Conservation (phyloP, 2,329 filamentous ascomycete genomes). For the Aspergillus sergii region DNA sequence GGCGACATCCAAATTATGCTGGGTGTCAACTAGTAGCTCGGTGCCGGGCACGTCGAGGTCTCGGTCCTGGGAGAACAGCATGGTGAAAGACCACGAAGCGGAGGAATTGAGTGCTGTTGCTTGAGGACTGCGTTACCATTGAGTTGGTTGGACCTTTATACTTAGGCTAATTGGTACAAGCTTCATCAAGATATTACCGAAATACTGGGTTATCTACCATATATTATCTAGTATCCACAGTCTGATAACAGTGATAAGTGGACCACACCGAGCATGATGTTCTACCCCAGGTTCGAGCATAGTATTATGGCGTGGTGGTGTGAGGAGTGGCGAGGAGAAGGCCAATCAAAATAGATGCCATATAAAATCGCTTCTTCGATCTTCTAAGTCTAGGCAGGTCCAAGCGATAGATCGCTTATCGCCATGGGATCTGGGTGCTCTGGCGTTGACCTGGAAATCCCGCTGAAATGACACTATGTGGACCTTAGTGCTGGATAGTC, state of each 20-base stretch:
- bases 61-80: constrained; percentile 1
- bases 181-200: background rate
- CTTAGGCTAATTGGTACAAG: background rate
- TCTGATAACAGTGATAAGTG: background rate
- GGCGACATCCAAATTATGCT: background rate
- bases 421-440: background rate
- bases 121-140: background rate
- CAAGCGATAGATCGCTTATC: background rate
- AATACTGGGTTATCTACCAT: background rate
- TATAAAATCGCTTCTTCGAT: background rate
- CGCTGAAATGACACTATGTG: background rate
- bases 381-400: background rate
- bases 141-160: background rate
- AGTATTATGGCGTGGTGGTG: no score
- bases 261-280: background rate
- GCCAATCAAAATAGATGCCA: background rate
- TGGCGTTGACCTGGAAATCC: background rate
- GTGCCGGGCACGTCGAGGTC: constrained; percentile 4
- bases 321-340: background rate
- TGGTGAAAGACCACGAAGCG: background rate
- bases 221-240: background rate
- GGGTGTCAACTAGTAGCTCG: constrained; percentile 2
- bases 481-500: background rate
- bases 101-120: background rate
- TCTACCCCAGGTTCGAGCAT: background rate